Conservation (phyloP, 208 protist genomes). For the Trypanosomatidae sp. region DNA sequence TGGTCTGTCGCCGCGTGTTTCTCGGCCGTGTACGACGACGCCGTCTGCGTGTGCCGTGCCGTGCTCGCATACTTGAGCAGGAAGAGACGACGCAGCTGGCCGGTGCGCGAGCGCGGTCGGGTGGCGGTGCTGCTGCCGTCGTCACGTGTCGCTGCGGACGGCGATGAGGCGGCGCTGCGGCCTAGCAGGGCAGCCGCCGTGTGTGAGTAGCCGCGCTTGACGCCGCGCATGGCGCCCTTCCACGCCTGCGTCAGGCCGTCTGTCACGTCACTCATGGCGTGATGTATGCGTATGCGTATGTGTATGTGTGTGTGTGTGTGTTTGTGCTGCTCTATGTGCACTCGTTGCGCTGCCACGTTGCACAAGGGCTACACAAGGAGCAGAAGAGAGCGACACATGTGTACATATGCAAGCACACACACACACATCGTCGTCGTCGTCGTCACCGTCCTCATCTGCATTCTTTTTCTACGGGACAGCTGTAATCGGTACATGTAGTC, state of each 20-base stretch:
- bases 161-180: conserved; percentile 27
- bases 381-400: background rate
- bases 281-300: background rate
- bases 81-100: background rate
- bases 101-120: background rate
- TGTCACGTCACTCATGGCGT: conserved; percentile 55
- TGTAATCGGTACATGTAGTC: too few relatives aligned
- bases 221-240: conserved; percentile 52
- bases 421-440: background rate
- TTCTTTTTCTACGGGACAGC: too few relatives aligned
- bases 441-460: background rate
- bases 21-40: background rate
- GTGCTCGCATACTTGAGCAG: background rate
- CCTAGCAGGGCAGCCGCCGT: conserved; percentile 55
- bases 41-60: background rate
- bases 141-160: conserved; percentile 1
- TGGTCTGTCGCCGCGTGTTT: conserved; percentile 15
- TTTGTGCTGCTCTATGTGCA: background rate
- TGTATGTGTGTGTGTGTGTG: background rate
- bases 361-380: background rate
- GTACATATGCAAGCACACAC: background rate
- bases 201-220: conserved; percentile 54
- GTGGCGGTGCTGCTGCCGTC: background rate
- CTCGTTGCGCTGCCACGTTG: background rate
- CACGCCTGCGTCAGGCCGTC: conserved; percentile 46